Evolutionary conservation across 176 grass and related monocot genomes (phyloP).

Genomic region (Sorghum bicolor): DNA sequence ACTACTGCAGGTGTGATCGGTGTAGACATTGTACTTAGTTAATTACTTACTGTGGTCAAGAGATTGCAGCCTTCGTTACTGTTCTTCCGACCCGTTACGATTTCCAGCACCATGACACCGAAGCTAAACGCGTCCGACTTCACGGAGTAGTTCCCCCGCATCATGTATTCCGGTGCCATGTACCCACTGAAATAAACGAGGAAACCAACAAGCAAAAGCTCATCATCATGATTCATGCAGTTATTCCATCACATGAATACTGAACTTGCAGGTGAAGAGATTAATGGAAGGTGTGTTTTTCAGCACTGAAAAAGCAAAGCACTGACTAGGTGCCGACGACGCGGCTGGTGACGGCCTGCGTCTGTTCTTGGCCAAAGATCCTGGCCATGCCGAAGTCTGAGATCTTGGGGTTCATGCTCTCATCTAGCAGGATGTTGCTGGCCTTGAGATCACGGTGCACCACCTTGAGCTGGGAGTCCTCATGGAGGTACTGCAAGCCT

Average conservation of each 20-base stretch:
- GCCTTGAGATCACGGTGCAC: slow-evolving; percentile 38
- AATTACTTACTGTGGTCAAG: slow-evolving; percentile 31
- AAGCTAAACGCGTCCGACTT: slow-evolving; percentile 60
- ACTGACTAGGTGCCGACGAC: slow-evolving; percentile 51
- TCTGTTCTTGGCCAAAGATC: slow-evolving; percentile 37
- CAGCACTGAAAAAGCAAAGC: too few relatives aligned
- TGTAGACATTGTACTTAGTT: background rate
- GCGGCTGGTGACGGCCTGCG: slow-evolving; percentile 20
- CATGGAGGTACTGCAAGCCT: slow-evolving; percentile 53
- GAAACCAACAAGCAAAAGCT: too few relatives aligned
- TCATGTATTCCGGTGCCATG: slow-evolving; percentile 42
- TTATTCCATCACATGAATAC: too few relatives aligned
- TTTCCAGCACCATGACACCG: slow-evolving; percentile 50
- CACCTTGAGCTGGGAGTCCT: slow-evolving; percentile 45
- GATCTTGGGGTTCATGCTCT: slow-evolving; percentile 48
- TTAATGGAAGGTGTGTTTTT: too few relatives aligned
- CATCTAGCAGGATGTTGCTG: slow-evolving; percentile 6
- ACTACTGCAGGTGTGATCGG: too few relatives aligned
- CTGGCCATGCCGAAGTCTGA: slow-evolving; percentile 49
- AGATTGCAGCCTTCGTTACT: slow-evolving; percentile 16
- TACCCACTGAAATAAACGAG: slow-evolving; percentile 39
- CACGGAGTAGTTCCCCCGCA: slow-evolving; percentile 49
- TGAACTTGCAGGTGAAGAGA: background rate
- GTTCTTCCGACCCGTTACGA: slow-evolving; percentile 39
- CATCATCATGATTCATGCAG: too few relatives aligned